A percentile compares a stretch with the other conserved stretches of the same genome.
phyloP scores from a whole-genome alignment of 2,329 filamentous ascomycete species.

The Phialocephala sp. region DNA sequence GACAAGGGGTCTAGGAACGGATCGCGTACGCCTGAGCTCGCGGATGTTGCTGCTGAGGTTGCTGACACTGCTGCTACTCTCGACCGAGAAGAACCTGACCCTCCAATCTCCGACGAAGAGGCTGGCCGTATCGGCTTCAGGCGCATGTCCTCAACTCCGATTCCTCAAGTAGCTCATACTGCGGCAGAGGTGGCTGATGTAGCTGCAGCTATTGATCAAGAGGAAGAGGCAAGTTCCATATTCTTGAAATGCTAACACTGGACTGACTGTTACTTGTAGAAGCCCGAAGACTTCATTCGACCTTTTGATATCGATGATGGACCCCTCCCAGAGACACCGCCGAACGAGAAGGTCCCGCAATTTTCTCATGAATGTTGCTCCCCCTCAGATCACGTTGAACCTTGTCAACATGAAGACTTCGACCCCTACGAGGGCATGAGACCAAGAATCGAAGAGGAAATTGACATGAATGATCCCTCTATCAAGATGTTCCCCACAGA shows the following conservation, averaged over 20 bases:
- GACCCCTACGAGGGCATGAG: constrained; percentile 10
- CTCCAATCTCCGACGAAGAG: constrained; percentile 43
- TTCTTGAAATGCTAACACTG: background rate
- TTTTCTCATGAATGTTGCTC: constrained; percentile 39
- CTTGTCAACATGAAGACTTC: constrained; percentile 2
- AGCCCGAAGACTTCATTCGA: constrained; percentile 2
- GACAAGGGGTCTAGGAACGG: constrained; percentile 1
- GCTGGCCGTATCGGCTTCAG: constrained; percentile 44
- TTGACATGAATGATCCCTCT: constrained; percentile 39
- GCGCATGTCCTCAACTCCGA: constrained; percentile 47
- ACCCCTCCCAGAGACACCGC: constrained; percentile 30
- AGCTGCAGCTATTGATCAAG: constrained; percentile 43
- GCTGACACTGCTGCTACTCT: constrained; percentile 49
- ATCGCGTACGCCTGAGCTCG: constrained; percentile 32
- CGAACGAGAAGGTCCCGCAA: constrained; percentile 38
- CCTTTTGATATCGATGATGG: constrained; percentile 9
- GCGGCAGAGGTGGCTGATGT: constrained; percentile 53
- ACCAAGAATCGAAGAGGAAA: constrained; percentile 8
- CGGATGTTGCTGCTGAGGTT: constrained; percentile 45
- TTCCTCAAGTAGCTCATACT: constrained; percentile 49
- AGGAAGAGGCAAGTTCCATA: constrained; percentile 4
- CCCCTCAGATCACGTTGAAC: constrained; percentile 28
- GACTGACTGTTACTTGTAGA: background rate
- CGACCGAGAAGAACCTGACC: constrained; percentile 40
- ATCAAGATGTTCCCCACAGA: constrained; percentile 40